Base-by-base conservation (phyloP, 1,284 basidiomycete species). In the Phlebopus sp. region DNA sequence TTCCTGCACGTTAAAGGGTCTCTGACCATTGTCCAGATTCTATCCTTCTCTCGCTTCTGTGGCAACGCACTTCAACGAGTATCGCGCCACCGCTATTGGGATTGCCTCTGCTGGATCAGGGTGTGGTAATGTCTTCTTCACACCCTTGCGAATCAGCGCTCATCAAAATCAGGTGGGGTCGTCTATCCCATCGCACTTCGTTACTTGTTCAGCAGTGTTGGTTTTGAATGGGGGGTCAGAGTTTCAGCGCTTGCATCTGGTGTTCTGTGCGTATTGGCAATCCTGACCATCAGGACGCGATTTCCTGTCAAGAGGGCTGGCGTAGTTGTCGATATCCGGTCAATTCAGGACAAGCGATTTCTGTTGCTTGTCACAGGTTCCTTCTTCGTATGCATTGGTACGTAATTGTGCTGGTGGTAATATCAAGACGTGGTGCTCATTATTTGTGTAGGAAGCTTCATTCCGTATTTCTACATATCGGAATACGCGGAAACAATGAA, bases 141-240 rank as follows among this genome's bases (percentile, higher is more conserved):
- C 45, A 54, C 31, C 29, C 2, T 14, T 59, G 57, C 39, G 50
- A 46, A 60, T 59, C 43, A 37, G 40, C 51, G 50, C 53, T 59
- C 13, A 51, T 49, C 23, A 35, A 19, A 38, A 34, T 48, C 59
- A 76, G 84, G 84, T 19, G 85, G 85, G 6, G 79, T 86, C 3
- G 67, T 85, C 8, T 86, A 79, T 54, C 83, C 85, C 0, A 77
- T 87, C 47, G 71, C 85, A 67, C 71, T 86, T 21, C 78, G 79
- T 51, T 69, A 68, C 19, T 74, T 86, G 11, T 84, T 86, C 57
- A 53, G 63, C 31, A 49, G 52, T 21, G 60, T 82, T 30, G 84
- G 82, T 1, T 88, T 85, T 59, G 75, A 69, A 8, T 85, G 82
- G 82, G 73, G 75, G 0, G 75, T 84, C 18, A 74, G 80, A 42